Conservation (phyloP, 1,284 basidiomycete species). For the Sanghuangporus weigelae region DNA sequence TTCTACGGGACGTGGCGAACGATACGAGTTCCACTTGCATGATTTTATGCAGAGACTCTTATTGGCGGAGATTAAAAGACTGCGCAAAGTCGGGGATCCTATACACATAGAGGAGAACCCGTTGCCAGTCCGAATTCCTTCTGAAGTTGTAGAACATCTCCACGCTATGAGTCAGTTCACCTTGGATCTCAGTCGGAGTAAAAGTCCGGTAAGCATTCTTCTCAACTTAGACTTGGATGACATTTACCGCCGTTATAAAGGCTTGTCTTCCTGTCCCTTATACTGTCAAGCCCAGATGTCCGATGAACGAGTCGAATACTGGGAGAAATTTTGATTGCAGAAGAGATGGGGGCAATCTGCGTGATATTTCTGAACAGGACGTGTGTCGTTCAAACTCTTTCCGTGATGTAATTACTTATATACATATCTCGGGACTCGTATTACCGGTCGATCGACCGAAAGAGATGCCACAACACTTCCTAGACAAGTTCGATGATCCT, state of each 20-base stretch:
- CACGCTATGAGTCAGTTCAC: too few relatives aligned
- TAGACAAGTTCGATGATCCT: too few relatives aligned
- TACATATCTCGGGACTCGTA: neutral
- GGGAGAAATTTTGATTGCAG: too few relatives aligned
- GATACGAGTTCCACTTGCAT: neutral
- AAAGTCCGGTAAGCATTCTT: too few relatives aligned
- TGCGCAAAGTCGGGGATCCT: neutral
- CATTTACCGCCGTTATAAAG: too few relatives aligned
- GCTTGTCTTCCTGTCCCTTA: too few relatives aligned
- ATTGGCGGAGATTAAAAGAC: neutral
- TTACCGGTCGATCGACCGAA: neutral
- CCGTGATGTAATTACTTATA: neutral
- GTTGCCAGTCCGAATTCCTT: neutral
- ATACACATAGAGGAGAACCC: neutral
- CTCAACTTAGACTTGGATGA: too few relatives aligned
- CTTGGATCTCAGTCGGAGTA: too few relatives aligned
- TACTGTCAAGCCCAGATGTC: too few relatives aligned
- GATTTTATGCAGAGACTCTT: neutral
- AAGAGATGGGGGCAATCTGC: too few relatives aligned
- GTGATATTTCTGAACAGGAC: neutral
- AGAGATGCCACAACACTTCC: neutral
- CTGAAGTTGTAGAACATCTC: neutral
- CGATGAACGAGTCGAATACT: too few relatives aligned
- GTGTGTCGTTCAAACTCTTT: neutral
- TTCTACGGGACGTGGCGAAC: neutral